phyloP scores from a whole-genome alignment of 2,329 filamentous ascomycete species.

The Penicillium palitans region DNA sequence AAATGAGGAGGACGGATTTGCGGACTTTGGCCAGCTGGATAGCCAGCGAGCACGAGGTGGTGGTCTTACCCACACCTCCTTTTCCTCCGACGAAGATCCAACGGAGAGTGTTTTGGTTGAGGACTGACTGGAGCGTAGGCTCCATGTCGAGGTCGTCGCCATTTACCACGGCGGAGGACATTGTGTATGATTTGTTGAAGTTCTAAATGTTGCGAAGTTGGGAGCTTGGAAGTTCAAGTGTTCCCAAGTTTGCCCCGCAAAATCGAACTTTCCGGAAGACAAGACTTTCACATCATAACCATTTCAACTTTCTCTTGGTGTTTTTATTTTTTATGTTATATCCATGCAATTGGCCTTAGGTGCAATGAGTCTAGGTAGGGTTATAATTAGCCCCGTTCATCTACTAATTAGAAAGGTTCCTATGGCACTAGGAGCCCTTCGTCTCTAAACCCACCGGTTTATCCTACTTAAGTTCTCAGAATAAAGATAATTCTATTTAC shows the following conservation, averaged over 20 bases:
- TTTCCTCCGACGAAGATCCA: conserved; percentile 99
- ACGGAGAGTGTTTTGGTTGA: conserved; percentile 90
- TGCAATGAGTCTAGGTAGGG: neutral
- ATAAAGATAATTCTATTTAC: neutral
- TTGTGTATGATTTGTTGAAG: conserved; percentile 20
- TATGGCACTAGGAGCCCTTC: neutral
- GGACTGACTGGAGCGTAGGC: conserved; percentile 88
- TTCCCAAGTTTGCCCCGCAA: conserved; percentile 25
- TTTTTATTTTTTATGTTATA: neutral
- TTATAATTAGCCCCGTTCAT: neutral
- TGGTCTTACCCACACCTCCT: conserved; percentile 97
- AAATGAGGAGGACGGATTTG: conserved; percentile 95
- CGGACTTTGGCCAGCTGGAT: conserved; percentile 95
- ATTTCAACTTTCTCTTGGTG: neutral
- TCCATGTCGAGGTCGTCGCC: conserved; percentile 72
- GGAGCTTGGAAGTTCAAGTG: conserved; percentile 13
- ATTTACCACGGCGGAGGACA: conserved; percentile 47
- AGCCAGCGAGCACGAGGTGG: conserved; percentile 96
- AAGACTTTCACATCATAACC: neutral
- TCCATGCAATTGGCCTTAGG: neutral
- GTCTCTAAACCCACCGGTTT: neutral
- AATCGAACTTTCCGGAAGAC: conserved; percentile 39
- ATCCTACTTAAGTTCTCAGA: neutral
- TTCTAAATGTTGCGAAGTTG: neutral
- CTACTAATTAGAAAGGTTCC: neutral